A percentile compares a stretch with the other conserved stretches of the same genome.
phyloP scores from a whole-genome alignment of 2,329 filamentous ascomycete species.

The Berkeleyomyces basicola region DNA sequence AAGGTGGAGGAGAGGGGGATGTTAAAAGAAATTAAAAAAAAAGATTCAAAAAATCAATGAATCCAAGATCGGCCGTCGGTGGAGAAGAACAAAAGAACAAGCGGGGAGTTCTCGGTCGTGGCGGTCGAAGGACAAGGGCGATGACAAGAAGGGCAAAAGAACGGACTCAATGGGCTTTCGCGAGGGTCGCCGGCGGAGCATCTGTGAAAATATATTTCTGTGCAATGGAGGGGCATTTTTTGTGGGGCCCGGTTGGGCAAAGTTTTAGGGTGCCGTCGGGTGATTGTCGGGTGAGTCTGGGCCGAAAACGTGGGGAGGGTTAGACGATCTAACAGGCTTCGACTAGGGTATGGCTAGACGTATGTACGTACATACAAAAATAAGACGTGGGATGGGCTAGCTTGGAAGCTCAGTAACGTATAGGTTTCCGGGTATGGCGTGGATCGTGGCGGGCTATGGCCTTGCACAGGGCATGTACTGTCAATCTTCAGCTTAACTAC shows the following conservation, averaged over 20 bases:
- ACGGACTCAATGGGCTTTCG: constrained; percentile 9
- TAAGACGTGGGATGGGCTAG: neutral
- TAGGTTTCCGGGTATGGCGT: no score
- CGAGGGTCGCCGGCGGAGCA: neutral
- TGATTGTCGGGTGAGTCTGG: neutral
- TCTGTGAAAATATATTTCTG: constrained; percentile 13
- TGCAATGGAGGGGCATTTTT: constrained; percentile 13
- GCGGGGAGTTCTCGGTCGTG: neutral
- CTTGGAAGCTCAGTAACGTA: no score
- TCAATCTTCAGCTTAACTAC: no score
- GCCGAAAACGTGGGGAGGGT: neutral
- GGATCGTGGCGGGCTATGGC: no score
- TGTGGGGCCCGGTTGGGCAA: constrained; percentile 11
- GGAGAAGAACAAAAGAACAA: constrained; percentile 8
- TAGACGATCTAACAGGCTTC: neutral
- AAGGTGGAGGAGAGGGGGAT: neutral
- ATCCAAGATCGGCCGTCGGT: constrained; percentile 1
- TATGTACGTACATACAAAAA: neutral
- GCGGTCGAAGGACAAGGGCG: neutral
- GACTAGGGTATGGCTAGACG: neutral
- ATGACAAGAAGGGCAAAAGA: neutral
- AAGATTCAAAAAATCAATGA: neutral
- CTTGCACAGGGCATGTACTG: no score
- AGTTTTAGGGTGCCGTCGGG: constrained; percentile 12
- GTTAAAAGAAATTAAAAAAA: neutral